phyloP scores from a whole-genome alignment of 2,329 filamentous ascomycete species.

The Hypomyces perniciosus region DNA sequence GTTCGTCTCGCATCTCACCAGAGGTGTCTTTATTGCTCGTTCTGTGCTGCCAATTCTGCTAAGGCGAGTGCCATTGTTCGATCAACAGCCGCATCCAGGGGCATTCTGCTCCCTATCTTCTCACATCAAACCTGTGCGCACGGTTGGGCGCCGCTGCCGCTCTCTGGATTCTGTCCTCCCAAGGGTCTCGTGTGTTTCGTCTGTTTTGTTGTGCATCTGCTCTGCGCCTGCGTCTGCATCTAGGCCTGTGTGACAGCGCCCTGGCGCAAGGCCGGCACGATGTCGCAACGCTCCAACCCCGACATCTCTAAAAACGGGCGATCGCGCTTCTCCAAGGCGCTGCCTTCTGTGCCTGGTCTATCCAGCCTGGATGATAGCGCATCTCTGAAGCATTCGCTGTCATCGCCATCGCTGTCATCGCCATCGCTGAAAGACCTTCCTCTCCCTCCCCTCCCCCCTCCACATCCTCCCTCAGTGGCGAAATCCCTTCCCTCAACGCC shows the following conservation, averaged over 20 bases:
- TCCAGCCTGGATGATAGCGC: slow-evolving; percentile 15
- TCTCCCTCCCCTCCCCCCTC: slow-evolving; percentile 5
- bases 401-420: neutral
- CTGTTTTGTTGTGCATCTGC: neutral
- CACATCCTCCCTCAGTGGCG: neutral
- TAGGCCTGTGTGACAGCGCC: neutral
- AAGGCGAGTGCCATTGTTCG: neutral
- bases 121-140: neutral
- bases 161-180: neutral
- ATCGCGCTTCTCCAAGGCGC: slow-evolving; percentile 54
- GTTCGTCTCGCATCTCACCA: slow-evolving; percentile 10
- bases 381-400: neutral
- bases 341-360: slow-evolving; percentile 43
- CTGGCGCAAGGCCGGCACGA: neutral
- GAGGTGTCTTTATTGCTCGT: neutral
- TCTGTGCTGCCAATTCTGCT: neutral
- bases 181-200: slow-evolving; percentile 3
- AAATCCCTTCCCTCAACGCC: slow-evolving; percentile 15
- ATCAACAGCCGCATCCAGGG: neutral
- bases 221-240: neutral
- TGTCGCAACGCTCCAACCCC: slow-evolving; percentile 5
- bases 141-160: neutral
- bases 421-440: slow-evolving; percentile 1
- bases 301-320: slow-evolving; percentile 29
- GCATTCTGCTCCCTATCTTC: neutral